Evolutionary conservation across 495 filamentous ascomycete species (phyloP).

Genomic region (Clohesyomyces aquaticus): DNA sequence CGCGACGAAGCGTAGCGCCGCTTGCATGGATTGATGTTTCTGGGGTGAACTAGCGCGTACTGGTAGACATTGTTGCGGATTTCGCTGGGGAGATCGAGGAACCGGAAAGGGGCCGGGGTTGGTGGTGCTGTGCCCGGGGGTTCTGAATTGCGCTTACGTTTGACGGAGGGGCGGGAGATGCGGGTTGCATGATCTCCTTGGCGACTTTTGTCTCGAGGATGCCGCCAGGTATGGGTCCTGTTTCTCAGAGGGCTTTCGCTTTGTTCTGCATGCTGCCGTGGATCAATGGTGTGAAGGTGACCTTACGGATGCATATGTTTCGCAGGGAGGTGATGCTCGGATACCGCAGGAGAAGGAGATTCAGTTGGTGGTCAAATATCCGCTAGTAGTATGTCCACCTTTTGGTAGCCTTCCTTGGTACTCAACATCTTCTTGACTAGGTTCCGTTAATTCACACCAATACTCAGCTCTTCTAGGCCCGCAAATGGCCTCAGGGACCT

Average conservation of each 20-base stretch:
- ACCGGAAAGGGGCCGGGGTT: neutral
- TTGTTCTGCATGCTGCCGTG: neutral
- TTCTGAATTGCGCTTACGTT: neutral
- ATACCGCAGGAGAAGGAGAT: conserved; percentile 10
- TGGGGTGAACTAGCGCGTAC: neutral
- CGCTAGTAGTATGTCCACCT: neutral
- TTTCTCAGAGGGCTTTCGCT: neutral
- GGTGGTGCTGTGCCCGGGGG: neutral
- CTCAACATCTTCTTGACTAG: neutral
- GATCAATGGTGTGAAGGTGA: conserved; percentile 1
- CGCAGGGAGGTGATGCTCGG: conserved; percentile 14
- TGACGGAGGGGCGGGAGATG: neutral
- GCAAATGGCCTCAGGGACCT: conserved; percentile 1
- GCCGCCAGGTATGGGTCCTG: conserved; percentile 25
- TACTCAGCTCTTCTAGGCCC: conserved; percentile 3
- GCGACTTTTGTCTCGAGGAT: conserved; percentile 27
- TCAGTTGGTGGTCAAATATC: conserved; percentile 16
- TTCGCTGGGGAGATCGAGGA: conserved; percentile 20
- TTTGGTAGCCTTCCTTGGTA: neutral
- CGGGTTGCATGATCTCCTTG: conserved; percentile 25
- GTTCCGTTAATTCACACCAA: conserved; percentile 6
- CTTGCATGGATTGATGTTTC: conserved; percentile 12
- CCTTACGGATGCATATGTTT: neutral
- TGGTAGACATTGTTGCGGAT: conserved; percentile 19
- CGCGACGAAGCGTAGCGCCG: neutral